phyloP scores from a whole-genome alignment of 371 early-diverging fungal genomes.

The Chytridiales sp. region DNA sequence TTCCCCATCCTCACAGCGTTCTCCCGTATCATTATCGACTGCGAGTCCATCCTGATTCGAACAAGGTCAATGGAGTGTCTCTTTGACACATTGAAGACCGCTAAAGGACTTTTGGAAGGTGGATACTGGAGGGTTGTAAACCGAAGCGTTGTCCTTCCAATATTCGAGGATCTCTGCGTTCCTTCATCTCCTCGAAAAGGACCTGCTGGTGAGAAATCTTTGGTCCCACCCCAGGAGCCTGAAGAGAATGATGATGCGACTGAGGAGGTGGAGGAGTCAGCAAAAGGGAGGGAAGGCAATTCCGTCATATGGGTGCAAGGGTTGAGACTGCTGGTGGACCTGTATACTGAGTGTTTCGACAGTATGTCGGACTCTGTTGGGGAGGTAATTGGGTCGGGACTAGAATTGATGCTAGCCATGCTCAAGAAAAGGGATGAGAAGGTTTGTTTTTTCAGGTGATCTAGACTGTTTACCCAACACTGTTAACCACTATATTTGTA shows the following conservation, averaged over 20 bases:
- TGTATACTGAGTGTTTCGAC: constrained; percentile 37
- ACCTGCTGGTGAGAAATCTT: no score
- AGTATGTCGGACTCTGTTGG: constrained; percentile 21
- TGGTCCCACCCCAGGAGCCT: no score
- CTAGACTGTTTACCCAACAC: constrained; percentile 31
- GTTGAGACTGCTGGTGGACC: constrained; percentile 43
- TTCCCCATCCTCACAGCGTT: constrained; percentile 58
- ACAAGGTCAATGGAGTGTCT: constrained; percentile 43
- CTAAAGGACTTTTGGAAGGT: constrained; percentile 42
- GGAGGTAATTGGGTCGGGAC: background rate
- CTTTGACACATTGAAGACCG: constrained; percentile 45
- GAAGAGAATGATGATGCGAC: constrained; percentile 18
- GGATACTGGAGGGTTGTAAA: constrained; percentile 47
- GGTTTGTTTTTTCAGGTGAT: constrained; percentile 32
- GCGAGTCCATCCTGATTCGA: constrained; percentile 34
- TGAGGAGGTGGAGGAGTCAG: constrained; percentile 12
- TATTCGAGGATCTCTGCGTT: constrained; percentile 56
- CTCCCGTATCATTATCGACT: constrained; percentile 49
- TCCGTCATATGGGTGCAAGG: constrained; percentile 49
- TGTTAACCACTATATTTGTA: constrained; percentile 18
- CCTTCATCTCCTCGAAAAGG: no score
- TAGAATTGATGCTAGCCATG: constrained; percentile 21
- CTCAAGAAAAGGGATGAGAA: constrained; percentile 24
- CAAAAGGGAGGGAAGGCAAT: constrained; percentile 24
- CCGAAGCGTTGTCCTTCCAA: constrained; percentile 49